Conservation (phyloP, 257 asterid species). For the Solanum microdontum region DNA sequence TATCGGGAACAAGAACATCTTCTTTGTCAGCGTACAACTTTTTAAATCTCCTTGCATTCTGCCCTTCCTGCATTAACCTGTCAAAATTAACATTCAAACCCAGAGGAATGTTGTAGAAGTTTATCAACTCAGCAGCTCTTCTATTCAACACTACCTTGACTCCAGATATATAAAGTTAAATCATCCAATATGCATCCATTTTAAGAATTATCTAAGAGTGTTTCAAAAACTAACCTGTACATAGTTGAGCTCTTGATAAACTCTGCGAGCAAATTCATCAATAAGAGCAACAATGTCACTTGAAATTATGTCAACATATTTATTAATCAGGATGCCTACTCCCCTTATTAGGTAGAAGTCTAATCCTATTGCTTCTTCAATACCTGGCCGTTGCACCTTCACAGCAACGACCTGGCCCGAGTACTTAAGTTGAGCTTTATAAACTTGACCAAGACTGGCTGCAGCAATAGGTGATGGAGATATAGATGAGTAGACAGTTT, state of each 20-base stretch:
- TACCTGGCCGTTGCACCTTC: slow-evolving; percentile 96
- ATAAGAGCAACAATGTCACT: slow-evolving; percentile 89
- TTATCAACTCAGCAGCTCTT: neutral
- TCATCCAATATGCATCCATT: neutral
- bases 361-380: slow-evolving; percentile 85
- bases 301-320: slow-evolving; percentile 59
- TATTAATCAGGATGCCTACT: slow-evolving; percentile 69
- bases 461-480: slow-evolving; percentile 97
- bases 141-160: neutral
- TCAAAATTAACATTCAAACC: slow-evolving; percentile 52
- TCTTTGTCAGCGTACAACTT: slow-evolving; percentile 92
- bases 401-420: slow-evolving; percentile 92
- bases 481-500: slow-evolving; percentile 65
- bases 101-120: slow-evolving; percentile 7
- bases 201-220: neutral
- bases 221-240: slow-evolving; percentile 62
- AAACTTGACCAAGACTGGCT: slow-evolving; percentile 98
- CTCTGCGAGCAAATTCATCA: slow-evolving; percentile 94
- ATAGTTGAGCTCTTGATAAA: slow-evolving; percentile 94
- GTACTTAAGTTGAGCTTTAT: slow-evolving; percentile 79
- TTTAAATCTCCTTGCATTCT: slow-evolving; percentile 94
- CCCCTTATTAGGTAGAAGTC: slow-evolving; percentile 91
- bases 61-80: slow-evolving; percentile 89
- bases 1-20: slow-evolving; percentile 95
- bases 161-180: neutral